Evolutionary conservation across 2,329 filamentous ascomycete species (phyloP), one percentile per base, ranked within the genome.

Genomic region (Penicillium sp.): DNA sequence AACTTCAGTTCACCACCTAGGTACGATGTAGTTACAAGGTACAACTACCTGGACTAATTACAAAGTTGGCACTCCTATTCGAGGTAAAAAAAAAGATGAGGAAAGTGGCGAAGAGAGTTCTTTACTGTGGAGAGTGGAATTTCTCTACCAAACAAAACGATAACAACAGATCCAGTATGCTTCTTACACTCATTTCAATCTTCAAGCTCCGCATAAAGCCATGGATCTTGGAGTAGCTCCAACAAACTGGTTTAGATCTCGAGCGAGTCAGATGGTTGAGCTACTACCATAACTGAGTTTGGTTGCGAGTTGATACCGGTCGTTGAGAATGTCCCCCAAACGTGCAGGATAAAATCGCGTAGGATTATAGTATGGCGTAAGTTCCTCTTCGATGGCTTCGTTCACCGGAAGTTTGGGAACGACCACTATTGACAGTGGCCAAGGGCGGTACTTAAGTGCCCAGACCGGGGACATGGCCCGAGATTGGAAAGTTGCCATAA

Each of bases 201-300:
- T 41, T 25, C 27, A 43, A 44, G 1, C 1, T 52, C 42, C 15
- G 45, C 35, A 48, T 45, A 60, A 47, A 76, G 64, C 72, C 73
- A 74, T 69, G 43, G 69, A 57, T 72, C 65, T 25, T 70, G 60
- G 2, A 70, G 63, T 12, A 72, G 49, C 54, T 73, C 67, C 23
- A 49, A 44, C 19, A 25, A 42, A 52, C 29, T 35, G 39, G 29
- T 44, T 31, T 8, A 52, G 39, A 52, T 52, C 49, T 9, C 19
- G 9, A 43, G 49, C 49, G 12, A 52, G 49, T 39, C 39, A 52
- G 39, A 44, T 21, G 7, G 39, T 52, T 15, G 29, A 44, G 29
- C 13, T 35, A 44, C 29, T 35, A 23, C 39, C 29, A 15, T 52
- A 44, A 44, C 39, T 39, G 15, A 52, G 29, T 36, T 52, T 44